Percentiles rank a stretch among this genome's conserved stretches.
These are phyloP conservation scores for Penicillium salamii DNA, from an alignment of 495 filamentous ascomycete genomes.

Conservation along the genomic window DNA sequence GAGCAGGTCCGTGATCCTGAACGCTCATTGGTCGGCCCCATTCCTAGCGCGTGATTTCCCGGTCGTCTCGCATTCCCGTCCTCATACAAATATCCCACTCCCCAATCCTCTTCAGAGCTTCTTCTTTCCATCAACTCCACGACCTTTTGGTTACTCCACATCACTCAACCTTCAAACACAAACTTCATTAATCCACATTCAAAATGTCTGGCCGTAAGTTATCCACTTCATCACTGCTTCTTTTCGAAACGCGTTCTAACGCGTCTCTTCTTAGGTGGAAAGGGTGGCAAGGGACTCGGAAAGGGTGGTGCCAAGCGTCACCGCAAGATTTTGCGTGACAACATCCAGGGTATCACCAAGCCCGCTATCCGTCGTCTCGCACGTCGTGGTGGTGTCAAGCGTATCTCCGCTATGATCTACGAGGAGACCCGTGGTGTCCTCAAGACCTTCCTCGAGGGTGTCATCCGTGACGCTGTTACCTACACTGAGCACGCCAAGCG, in stretches of 20 bases:
- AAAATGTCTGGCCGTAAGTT: conserved; percentile 72
- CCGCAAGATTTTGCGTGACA: conserved; percentile 99
- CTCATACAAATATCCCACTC: conserved; percentile 48
- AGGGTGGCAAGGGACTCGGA: conserved; percentile 98
- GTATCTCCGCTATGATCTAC: conserved; percentile 99
- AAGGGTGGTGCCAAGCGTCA: conserved; percentile 91
- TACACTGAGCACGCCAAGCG: conserved; percentile 99
- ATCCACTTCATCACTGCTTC: conserved; percentile 8
- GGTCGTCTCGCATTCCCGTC: conserved; percentile 23
- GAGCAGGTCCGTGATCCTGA: conserved; percentile 27
- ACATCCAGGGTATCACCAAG: conserved; percentile 99
- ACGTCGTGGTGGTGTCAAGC: conserved; percentile 99
- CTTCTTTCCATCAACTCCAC: conserved; percentile 39
- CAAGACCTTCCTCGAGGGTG: conserved; percentile 99
- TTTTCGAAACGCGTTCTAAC: conserved; percentile 36
- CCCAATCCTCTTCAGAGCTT: conserved; percentile 25
- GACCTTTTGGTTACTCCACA: conserved; percentile 35
- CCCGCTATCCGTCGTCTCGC: conserved; percentile 99
- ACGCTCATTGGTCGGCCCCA: conserved; percentile 41
- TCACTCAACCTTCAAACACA: conserved; percentile 32
- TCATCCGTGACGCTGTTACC: conserved; percentile 99
- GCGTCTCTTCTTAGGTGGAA: conserved; percentile 64
- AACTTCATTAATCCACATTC: conserved; percentile 36
- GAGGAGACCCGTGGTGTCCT: conserved; percentile 99
- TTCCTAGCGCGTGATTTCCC: conserved; percentile 43